Evolutionary conservation across 371 early-diverging fungal species (phyloP).

Genomic region (Haplosporangium sp.): DNA sequence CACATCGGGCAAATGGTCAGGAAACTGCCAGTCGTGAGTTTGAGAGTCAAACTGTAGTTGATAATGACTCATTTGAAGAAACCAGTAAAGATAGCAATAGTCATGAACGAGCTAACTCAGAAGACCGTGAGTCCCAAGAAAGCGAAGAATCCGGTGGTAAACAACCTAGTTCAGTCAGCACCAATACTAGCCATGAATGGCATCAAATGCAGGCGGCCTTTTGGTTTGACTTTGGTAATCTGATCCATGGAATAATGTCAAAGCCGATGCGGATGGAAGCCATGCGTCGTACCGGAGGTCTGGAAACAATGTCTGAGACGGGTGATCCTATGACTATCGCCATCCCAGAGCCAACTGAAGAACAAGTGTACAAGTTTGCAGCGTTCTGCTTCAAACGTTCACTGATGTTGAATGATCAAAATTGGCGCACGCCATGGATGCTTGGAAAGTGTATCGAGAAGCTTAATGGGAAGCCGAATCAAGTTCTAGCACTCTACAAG

Average conservation of each 20-base stretch:
- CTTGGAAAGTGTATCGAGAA: slow-evolving; percentile 72
- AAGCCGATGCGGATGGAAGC: slow-evolving; percentile 78
- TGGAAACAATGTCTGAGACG: slow-evolving; percentile 22
- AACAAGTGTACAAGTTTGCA: slow-evolving; percentile 62
- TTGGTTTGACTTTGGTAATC: slow-evolving; percentile 73
- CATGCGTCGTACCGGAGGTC: slow-evolving; percentile 34
- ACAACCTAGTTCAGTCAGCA: neutral
- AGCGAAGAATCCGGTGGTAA: neutral
- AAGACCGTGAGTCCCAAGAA: slow-evolving; percentile 14
- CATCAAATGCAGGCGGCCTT: slow-evolving; percentile 46
- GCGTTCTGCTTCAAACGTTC: slow-evolving; percentile 56
- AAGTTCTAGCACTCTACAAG: slow-evolving; percentile 61
- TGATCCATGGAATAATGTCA: slow-evolving; percentile 72
- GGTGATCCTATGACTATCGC: slow-evolving; percentile 10
- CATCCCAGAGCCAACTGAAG: slow-evolving; percentile 38
- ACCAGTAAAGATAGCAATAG: slow-evolving; percentile 4
- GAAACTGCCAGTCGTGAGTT: neutral
- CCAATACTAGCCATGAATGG: slow-evolving; percentile 33
- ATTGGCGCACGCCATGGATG: slow-evolving; percentile 67
- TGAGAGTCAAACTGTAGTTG: neutral
- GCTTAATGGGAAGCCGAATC: slow-evolving; percentile 60
- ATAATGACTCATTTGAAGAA: neutral
- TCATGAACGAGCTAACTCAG: slow-evolving; percentile 4
- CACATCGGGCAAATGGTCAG: neutral
- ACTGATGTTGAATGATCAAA: slow-evolving; percentile 61